Base-by-base conservation (phyloP, 768 basidiomycete genomes). In the Tephrocybe sp. region DNA sequence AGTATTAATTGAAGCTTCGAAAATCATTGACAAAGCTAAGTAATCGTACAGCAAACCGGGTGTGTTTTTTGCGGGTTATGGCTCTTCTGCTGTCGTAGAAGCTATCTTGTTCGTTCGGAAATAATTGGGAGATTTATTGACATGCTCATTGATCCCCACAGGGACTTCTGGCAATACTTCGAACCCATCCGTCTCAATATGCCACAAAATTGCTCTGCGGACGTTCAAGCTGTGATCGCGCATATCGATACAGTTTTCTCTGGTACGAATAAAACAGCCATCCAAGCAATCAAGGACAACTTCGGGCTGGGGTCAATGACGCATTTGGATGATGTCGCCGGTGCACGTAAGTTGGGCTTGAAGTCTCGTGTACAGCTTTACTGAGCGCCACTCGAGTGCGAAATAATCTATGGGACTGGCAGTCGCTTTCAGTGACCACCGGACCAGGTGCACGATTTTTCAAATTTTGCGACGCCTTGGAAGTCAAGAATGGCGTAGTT, bases 131-230 rank as follows among this genome's bases (percentile, higher is more conserved):
- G 34, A 39, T 15, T 51, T 15, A 42, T 45, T 40, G 27, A 25
- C 11, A 21, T 8, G 4, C 16, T 31, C 23, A 33, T 25, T 11
- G 11, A n/a, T 15, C 37, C 6, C 11, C 37, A 27, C 39, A 45
- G 50, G 57, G 78, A 84, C 62, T 84, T 79, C 59, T 86, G 83
- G 83, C 70, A 69, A 52, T 89, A 88, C 58, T 88, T 84, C 64
- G 85, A 86, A 52, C 86, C 85, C 11, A 77, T 84, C 55, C 79
- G 79, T 15, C 71, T 78, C 54, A 69, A 78, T 56, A 87, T 87
- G 84, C 82, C 85, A 3, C 39, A 59, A 55, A 89, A 90, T 61
- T 90, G 87, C 64, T 86, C 85, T 6, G 76, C 83, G 0, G 87
- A 90, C 56, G 73, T 87, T 24, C 69, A 85, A 62, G 76, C 75